phyloP scores from a whole-genome alignment of 768 basidiomycete genomes.

The Pilatotrama ljubarskyi region DNA sequence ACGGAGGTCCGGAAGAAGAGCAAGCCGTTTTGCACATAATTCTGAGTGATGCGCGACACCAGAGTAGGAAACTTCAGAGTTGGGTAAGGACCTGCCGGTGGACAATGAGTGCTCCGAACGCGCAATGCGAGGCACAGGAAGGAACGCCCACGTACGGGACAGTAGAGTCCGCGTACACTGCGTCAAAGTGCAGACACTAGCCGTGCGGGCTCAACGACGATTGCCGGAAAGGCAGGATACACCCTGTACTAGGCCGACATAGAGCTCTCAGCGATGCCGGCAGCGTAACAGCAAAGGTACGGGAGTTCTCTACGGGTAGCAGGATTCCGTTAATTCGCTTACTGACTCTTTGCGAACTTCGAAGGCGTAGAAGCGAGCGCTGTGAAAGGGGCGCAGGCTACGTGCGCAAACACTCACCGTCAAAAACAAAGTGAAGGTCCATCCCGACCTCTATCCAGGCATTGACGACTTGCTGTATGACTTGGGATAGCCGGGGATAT shows the following conservation, averaged over 20 bases:
- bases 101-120: not conserved
- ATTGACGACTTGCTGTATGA: constrained; percentile 51
- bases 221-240: too few species aligned
- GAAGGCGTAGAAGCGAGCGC: not conserved
- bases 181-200: too few species aligned
- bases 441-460: constrained; percentile 73
- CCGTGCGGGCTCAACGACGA: too few species aligned
- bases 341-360: not conserved
- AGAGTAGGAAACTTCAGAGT: constrained; percentile 72
- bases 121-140: not conserved
- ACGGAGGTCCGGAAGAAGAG: constrained; percentile 83
- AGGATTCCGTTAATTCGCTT: not conserved
- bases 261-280: too few species aligned
- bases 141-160: not conserved
- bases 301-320: not conserved
- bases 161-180: not conserved
- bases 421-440: constrained; percentile 74
- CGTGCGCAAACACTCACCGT: constrained; percentile 51
- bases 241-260: not conserved
- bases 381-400: not conserved
- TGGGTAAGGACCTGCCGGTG: constrained; percentile 61
- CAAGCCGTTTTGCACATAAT: constrained; percentile 58
- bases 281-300: not conserved
- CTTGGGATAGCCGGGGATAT: constrained; percentile 54
- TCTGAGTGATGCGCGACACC: constrained; percentile 56